Base-by-base conservation (phyloP, 1,284 basidiomycete species). In the Puccinia hordei region DNA sequence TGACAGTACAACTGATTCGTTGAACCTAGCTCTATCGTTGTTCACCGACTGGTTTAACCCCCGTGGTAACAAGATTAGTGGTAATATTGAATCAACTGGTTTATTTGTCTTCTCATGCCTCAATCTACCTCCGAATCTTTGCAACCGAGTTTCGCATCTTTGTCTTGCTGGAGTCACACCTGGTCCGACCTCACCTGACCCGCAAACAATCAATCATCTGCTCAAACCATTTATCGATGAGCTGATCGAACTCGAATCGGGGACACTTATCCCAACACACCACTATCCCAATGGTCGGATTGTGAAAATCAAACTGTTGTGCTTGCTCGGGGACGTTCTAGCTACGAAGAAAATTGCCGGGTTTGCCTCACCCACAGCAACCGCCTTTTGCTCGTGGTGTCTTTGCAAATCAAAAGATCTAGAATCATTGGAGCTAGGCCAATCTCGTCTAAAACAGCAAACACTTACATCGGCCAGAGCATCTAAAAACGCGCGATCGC, bases 111-210 rank as follows among this genome's bases (percentile, higher is more conserved):
- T 55, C n/a, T 57, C 35, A 10, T 73, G 53, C n/a, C 30, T 73
- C 5, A 73, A 73, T 59, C 41, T 73, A 19, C 72, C 72, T 2
- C 72, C 72, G 59, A 5, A 2, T 1, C 24, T 73, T 8, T 22
- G 55, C 4, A 61, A 73, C 41, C 17, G 38, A 38, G 30, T n/a
- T 24, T 55, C 35, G 1, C 19, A 73, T 46, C 22, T 46, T 12
- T 38, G 72, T 61, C 72, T 73, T 55, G 72, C 72, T 59, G 72
- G 72, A 59, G 61, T 73, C 33, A 73, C 55, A 35, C 72, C 72
- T 46, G 72, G 30, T 8, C 35, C 72, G 9, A 35, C 35, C 44
- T 59, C 49, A n/a, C 33, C 51, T 41, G 55, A 73, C 24, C 2
- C 55, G 1, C 9, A 57, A 38, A 73, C 72, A 15, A 73, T 73